Evolutionary conservation across 768 basidiomycete genomes (phyloP).

Genomic region (Leccinum longicurvipes): DNA sequence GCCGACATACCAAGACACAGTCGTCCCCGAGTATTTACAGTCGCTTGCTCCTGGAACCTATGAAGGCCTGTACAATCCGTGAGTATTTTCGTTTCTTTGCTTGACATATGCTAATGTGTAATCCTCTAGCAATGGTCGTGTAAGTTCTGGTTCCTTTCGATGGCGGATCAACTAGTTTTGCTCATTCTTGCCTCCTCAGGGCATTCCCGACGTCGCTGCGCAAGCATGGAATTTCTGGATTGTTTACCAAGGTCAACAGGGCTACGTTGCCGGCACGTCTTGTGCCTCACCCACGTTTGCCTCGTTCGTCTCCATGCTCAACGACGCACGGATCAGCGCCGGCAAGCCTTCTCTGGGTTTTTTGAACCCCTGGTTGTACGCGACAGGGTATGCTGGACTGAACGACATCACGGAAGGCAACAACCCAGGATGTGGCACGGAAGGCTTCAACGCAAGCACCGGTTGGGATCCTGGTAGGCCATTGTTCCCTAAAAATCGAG

Average conservation of each 20-base stretch:
- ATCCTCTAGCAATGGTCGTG: conserved; percentile 48
- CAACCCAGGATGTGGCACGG: conserved; percentile 59
- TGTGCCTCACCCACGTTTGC: conserved; percentile 64
- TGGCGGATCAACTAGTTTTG: background rate
- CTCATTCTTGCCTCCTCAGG: conserved; percentile 27
- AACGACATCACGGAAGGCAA: conserved; percentile 61
- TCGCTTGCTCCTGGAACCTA: conserved; percentile 48
- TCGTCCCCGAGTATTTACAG: conserved; percentile 43
- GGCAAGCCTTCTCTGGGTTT: conserved; percentile 52
- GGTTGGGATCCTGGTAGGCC: conserved; percentile 61
- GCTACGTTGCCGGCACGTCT: conserved; percentile 60
- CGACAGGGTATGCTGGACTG: conserved; percentile 30
- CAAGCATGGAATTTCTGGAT: conserved; percentile 51
- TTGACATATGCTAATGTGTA: background rate
- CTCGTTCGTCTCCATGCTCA: conserved; percentile 59
- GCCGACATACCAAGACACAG: conserved; percentile 52
- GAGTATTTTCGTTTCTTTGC: conserved; percentile 14
- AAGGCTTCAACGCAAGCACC: conserved; percentile 55
- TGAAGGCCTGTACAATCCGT: conserved; percentile 60
- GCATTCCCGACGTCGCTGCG: conserved; percentile 64
- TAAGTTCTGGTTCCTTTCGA: conserved; percentile 27
- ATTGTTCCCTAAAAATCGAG: background rate
- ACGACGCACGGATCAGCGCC: conserved; percentile 53
- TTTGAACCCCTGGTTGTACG: conserved; percentile 62
- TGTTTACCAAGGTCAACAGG: conserved; percentile 37